A percentile compares a stretch with the other conserved stretches of the same genome.
Conservation (phyloP, 2,329 filamentous ascomycete genomes). For the Pseudopithomyces maydicus region DNA sequence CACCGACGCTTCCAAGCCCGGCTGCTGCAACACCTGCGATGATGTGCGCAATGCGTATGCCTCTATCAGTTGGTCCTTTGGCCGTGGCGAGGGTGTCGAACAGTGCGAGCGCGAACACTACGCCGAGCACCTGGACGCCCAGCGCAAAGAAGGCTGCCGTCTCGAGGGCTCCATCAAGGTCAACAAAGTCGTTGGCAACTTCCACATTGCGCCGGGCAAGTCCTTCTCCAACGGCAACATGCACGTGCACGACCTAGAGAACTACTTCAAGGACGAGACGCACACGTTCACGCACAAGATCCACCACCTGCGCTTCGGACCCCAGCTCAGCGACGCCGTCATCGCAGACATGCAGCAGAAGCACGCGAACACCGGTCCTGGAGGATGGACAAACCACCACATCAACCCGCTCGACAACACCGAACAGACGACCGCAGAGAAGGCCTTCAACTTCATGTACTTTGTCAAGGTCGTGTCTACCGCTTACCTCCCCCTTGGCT, state of each 20-base stretch:
- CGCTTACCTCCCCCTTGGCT: conserved; percentile 89
- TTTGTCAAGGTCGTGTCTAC: conserved; percentile 98
- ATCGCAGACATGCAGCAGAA: conserved; percentile 45
- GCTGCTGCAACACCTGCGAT: conserved; percentile 96
- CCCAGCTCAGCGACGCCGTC: conserved; percentile 79
- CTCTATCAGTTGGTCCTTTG: conserved; percentile 88
- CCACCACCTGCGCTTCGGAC: conserved; percentile 90
- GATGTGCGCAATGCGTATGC: conserved; percentile 97
- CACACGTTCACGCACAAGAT: conserved; percentile 92
- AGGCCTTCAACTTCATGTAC: conserved; percentile 97
- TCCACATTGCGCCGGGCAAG: conserved; percentile 95
- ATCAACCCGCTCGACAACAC: conserved; percentile 87
- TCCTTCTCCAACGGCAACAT: conserved; percentile 96
- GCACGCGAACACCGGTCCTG: conserved; percentile 61
- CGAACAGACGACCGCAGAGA: conserved; percentile 75
- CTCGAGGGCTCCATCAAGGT: conserved; percentile 91
- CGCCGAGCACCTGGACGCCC: conserved; percentile 81
- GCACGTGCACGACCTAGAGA: conserved; percentile 96
- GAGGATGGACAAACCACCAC: conserved; percentile 84
- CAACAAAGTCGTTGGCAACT: conserved; percentile 98
- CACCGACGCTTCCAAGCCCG: conserved; percentile 71
- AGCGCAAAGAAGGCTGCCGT: conserved; percentile 90
- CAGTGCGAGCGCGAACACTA: conserved; percentile 97
- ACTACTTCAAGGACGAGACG: conserved; percentile 79
- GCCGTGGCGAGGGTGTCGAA: conserved; percentile 87